These are phyloP conservation scores for Pelargonium fulgidum DNA, from an alignment of 441 rosid species.

Conservation along the genomic window DNA sequence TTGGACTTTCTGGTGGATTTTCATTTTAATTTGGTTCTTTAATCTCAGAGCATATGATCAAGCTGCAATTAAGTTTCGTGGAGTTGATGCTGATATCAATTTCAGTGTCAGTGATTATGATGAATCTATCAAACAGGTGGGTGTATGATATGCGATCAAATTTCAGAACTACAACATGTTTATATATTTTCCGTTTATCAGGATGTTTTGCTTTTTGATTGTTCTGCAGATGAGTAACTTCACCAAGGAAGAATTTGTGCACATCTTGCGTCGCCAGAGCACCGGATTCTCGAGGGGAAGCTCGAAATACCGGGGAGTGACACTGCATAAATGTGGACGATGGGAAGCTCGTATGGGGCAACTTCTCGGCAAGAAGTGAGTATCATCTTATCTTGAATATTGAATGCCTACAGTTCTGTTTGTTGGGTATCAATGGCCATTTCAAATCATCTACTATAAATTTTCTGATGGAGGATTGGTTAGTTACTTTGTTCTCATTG, in stretches of 20 bases:
- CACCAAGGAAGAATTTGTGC: constrained; percentile 82
- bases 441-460: neutral
- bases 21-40: constrained; percentile 11
- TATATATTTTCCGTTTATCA: neutral
- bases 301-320: constrained; percentile 84
- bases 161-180: neutral
- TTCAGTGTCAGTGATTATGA: constrained; percentile 47
- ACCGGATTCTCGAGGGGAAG: constrained; percentile 79
- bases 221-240: constrained; percentile 51
- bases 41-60: constrained; percentile 54
- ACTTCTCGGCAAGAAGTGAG: constrained; percentile 80
- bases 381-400: neutral
- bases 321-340: constrained; percentile 54
- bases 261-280: constrained; percentile 71
- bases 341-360: constrained; percentile 81
- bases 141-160: neutral
- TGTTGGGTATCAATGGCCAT: neutral
- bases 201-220: neutral
- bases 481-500: constrained; percentile 22
- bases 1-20: neutral
- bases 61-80: constrained; percentile 63
- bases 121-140: constrained; percentile 16
- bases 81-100: constrained; percentile 59
- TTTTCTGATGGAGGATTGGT: constrained; percentile 6
- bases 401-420: neutral